Percentiles rank a stretch among this genome's conserved stretches.
Conservation (phyloP, 139 green algal genomes). For the Chlamydomonas incerta region DNA sequence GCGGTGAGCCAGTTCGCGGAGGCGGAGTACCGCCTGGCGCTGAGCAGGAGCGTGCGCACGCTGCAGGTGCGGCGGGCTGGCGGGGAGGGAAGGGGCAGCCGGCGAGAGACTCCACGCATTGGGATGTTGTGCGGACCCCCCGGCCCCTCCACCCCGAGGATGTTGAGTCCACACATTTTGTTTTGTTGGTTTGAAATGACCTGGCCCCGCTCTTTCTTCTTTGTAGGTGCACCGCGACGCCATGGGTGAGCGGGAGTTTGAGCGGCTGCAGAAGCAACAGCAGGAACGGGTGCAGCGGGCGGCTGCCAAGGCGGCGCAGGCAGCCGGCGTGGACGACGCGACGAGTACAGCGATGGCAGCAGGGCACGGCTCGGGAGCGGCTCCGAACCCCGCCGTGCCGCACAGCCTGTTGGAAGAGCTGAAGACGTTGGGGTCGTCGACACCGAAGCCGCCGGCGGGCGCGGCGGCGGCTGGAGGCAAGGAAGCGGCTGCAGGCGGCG, state of each 20-base stretch:
- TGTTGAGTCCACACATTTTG: too few species aligned
- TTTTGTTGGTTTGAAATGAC: too few species aligned
- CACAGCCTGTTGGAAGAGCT: constrained; percentile 9
- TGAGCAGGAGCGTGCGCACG: constrained; percentile 14
- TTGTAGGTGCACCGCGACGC: background rate
- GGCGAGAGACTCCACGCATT: too few species aligned
- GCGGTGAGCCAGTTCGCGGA: constrained; percentile 38
- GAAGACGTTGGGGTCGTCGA: background rate
- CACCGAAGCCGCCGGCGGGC: background rate
- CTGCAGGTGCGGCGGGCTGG: background rate
- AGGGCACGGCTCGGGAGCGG: background rate
- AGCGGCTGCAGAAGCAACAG: background rate
- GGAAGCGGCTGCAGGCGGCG: background rate
- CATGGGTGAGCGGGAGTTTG: background rate
- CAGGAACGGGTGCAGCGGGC: background rate
- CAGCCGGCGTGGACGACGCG: background rate
- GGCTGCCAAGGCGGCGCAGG: background rate
- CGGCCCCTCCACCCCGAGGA: too few species aligned
- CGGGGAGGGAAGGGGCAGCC: too few species aligned
- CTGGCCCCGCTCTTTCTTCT: too few species aligned
- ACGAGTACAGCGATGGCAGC: background rate
- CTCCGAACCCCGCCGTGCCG: background rate
- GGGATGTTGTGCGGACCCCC: too few species aligned
- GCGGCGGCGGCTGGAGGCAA: background rate
- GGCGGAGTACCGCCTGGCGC: constrained; percentile 13